Evolutionary conservation across 768 basidiomycete genomes (phyloP), one percentile per base, ranked within the genome.

Genomic region (Pleurotus citrinopileatus): DNA sequence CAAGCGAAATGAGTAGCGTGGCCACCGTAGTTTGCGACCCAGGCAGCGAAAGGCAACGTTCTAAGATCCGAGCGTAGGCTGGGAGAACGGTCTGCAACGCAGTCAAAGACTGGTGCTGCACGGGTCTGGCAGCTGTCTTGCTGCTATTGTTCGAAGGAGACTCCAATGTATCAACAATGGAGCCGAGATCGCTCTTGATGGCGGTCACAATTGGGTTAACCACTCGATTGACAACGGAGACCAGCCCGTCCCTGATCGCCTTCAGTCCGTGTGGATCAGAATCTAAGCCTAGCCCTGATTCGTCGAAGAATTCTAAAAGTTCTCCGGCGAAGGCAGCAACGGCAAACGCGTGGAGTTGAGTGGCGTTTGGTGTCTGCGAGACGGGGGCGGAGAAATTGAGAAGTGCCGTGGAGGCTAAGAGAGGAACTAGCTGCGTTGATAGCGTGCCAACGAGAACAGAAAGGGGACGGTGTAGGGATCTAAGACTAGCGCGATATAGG

Each of bases 401-500:
- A 65, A 91, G 88, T 5, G 79, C 69, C 9, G 83, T 73, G 3
- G 89, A 83, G 3, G 87, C 81, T 12, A 91, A 60, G 17, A 89
- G 68, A 5, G 86, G 88, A 1, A 85, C 69, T 28, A 92, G 75
- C 59, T 83, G 76, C 22, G 82, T 76, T 12, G 87, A 89, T 29
- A 92, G 66, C 63, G 87, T 87, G 58, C 74, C 83, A 59, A 88
- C 71, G 36, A 92, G 65, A 22, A 91, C 88, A 5, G 89, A 89
- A 4, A 93, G 70, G 6, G 89, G 90, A 51, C 86, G 82, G 54
- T 89, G 89, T 25, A 92, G 76, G 28, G 82, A 81, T 50, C 91
- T 83, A 36, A 91, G 63, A 52, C 89, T 81, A 23, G 89, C 89
- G 55, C 81, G 79, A 61, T 82, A 74, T 15, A 92, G 70, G 61